Conservation (phyloP, 345 rosid genomes). For the Heritiera littoralis region DNA sequence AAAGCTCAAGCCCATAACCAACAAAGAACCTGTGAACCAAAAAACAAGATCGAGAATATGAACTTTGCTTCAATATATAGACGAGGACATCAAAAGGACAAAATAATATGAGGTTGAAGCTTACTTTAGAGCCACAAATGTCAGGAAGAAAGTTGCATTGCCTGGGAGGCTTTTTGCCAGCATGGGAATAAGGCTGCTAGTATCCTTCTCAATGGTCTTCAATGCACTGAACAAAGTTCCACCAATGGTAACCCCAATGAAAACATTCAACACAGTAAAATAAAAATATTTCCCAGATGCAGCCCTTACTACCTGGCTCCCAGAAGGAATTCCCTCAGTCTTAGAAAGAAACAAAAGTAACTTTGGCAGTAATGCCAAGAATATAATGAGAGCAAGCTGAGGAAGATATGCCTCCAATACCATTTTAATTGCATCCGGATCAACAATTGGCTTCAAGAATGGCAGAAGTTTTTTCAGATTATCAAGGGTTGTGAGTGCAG, state of each 20-base stretch:
- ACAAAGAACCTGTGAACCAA: slow-evolving; percentile 63
- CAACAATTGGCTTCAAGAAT: slow-evolving; percentile 58
- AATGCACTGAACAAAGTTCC: slow-evolving; percentile 59
- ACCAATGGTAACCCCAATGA: slow-evolving; percentile 80
- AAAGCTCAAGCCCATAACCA: slow-evolving; percentile 86
- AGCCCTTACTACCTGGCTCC: slow-evolving; percentile 76
- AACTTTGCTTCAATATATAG: too few species aligned
- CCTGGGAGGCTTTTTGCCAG: slow-evolving; percentile 73
- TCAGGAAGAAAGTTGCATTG: slow-evolving; percentile 85
- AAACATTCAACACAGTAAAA: slow-evolving; percentile 75
- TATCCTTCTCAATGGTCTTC: slow-evolving; percentile 50
- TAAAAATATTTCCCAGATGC: slow-evolving; percentile 90
- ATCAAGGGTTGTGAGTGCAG: slow-evolving; percentile 73
- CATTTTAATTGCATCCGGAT: slow-evolving; percentile 45
- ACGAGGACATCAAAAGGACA: too few species aligned
- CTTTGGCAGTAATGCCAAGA: slow-evolving; percentile 72
- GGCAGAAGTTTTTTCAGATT: slow-evolving; percentile 74
- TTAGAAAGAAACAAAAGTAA: slow-evolving; percentile 81
- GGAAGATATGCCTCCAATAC: slow-evolving; percentile 88
- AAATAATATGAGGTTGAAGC: slow-evolving; percentile 14
- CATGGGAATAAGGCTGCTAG: slow-evolving; percentile 34
- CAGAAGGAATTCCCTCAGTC: slow-evolving; percentile 73
- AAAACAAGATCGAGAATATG: background rate
- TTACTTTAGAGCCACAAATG: slow-evolving; percentile 88
- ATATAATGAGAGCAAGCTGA: slow-evolving; percentile 74